Evolutionary conservation across 148 eudicot species (phyloP), one percentile per base, ranked within the genome.

Genomic region (Bassia scoparia): DNA sequence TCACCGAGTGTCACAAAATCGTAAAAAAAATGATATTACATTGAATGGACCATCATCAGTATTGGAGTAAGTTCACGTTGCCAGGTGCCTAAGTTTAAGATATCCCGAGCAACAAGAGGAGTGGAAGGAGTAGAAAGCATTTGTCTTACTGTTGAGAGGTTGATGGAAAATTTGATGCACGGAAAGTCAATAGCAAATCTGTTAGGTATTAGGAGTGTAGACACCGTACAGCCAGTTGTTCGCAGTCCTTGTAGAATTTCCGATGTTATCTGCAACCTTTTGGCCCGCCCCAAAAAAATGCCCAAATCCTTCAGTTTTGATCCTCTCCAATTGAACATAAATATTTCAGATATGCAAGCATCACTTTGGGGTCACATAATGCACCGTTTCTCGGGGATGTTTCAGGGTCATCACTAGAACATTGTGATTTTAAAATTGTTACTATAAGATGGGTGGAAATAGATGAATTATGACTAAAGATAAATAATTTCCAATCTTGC

Each of bases 281-380:
- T n/a, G n/a, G 79, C 63, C n/a, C n/a, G n/a, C n/a, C n/a, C n/a
- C n/a, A n/a, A n/a, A n/a, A n/a, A 74, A 89, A 90, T 69, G 99
- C 97, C n/a, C n/a, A n/a, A n/a, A 82, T 96, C 96, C 80, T 83
- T 90, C n/a, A 97, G 90, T 86, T 92, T 65, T 79, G 88, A 72
- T 92, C 97, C 72, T 96, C 99, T 69, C 99, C 99, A 77, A 96
- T 86, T 50, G 99, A 92, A 94, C 96, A 96, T 55, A 90, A 88
- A 81, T 96, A 96, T 76, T 92, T 89, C 75, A 96, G 80, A 69
- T 96, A 96, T 50, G 89, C 97, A 68, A 88, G 84, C 87, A 96
- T 89, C 71, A 92, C 99, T 78, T 89, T 92, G 72, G 99, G 99
- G 66, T 95, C 97, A 80, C 84, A 70, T 83, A 92, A 30, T 82